A percentile compares a stretch with the other conserved stretches of the same genome.
Evolutionary conservation across 495 filamentous ascomycete genomes (phyloP).

Genomic region (Cercophora newfieldiana): DNA sequence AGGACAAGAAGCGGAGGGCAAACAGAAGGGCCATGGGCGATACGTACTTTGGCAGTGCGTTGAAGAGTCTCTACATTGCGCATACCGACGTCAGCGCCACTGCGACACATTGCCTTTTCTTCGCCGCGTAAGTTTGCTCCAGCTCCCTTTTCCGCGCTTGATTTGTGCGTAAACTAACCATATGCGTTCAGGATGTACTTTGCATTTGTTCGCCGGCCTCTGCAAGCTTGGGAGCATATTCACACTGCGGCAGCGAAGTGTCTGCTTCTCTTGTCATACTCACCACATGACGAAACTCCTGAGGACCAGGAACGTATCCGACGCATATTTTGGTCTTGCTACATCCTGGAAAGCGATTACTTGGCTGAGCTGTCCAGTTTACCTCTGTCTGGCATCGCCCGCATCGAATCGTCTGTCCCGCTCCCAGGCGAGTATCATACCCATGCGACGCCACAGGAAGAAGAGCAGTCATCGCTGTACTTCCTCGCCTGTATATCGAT

Average conservation of each 20-base stretch:
- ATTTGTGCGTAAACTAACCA: not conserved
- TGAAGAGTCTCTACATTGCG: conserved; percentile 34
- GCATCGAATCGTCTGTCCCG: conserved; percentile 45
- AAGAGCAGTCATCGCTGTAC: conserved; percentile 31
- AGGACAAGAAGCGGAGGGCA: conserved; percentile 18
- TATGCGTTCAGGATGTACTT: conserved; percentile 31
- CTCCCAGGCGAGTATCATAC: conserved; percentile 37
- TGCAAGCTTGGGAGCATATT: conserved; percentile 40
- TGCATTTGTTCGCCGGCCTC: conserved; percentile 37
- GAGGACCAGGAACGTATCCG: conserved; percentile 44
- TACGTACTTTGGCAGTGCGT: conserved; percentile 35
- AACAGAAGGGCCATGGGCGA: conserved; percentile 28
- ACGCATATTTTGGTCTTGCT: conserved; percentile 52
- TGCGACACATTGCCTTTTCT: conserved; percentile 39
- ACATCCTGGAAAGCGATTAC: conserved; percentile 46
- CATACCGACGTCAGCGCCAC: conserved; percentile 35
- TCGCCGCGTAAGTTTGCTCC: conserved; percentile 29
- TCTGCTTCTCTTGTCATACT: conserved; percentile 40
- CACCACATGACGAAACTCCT: conserved; percentile 18
- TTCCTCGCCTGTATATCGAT: conserved; percentile 33
- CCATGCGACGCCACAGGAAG: conserved; percentile 19
- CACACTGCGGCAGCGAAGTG: conserved; percentile 37
- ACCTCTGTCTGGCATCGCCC: conserved; percentile 44
- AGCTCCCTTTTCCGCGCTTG: not conserved
- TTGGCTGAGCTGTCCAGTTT: conserved; percentile 43